phyloP scores from a whole-genome alignment of 371 early-diverging fungal species.

The Lichtheimia ornata region DNA sequence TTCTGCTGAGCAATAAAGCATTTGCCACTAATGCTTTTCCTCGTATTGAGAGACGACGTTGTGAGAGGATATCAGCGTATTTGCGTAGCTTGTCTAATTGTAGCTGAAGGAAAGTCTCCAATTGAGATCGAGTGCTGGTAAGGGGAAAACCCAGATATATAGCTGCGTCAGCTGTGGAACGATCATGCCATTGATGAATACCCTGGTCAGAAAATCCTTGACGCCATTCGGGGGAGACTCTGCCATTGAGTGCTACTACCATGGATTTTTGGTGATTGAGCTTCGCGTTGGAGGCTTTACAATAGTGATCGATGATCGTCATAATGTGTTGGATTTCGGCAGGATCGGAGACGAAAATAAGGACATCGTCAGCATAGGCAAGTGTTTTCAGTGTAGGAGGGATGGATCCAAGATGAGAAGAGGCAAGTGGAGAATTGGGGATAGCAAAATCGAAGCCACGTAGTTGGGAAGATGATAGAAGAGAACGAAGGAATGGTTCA shows the following conservation, averaged over 20 bases:
- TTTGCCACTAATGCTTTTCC: slow-evolving; percentile 4
- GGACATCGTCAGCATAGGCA: slow-evolving; percentile 16
- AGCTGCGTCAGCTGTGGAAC: not conserved
- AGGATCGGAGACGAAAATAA: slow-evolving; percentile 4
- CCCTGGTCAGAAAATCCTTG: not conserved
- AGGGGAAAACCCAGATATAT: slow-evolving; percentile 26
- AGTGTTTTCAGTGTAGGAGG: slow-evolving; percentile 3
- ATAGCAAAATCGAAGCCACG: not conserved
- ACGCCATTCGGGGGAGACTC: not conserved
- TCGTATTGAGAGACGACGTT: not conserved
- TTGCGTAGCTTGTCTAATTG: slow-evolving; percentile 11
- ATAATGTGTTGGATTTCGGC: not conserved
- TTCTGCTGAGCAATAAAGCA: slow-evolving; percentile 1
- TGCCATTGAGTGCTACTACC: not conserved
- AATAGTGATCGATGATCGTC: not conserved
- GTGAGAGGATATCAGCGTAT: slow-evolving; percentile 1
- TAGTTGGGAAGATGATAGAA: not conserved
- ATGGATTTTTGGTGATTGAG: not conserved
- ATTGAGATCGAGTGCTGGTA: slow-evolving; percentile 11
- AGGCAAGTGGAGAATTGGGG: not conserved
- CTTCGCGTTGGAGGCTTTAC: not conserved
- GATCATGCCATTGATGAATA: slow-evolving; percentile 14
- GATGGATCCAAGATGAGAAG: not conserved
- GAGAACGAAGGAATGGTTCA: slow-evolving; percentile 26
- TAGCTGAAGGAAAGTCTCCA: slow-evolving; percentile 8